Evolutionary conservation across 148 eudicot genomes (phyloP).

Genomic region (Tetragonia tetragonoides): DNA sequence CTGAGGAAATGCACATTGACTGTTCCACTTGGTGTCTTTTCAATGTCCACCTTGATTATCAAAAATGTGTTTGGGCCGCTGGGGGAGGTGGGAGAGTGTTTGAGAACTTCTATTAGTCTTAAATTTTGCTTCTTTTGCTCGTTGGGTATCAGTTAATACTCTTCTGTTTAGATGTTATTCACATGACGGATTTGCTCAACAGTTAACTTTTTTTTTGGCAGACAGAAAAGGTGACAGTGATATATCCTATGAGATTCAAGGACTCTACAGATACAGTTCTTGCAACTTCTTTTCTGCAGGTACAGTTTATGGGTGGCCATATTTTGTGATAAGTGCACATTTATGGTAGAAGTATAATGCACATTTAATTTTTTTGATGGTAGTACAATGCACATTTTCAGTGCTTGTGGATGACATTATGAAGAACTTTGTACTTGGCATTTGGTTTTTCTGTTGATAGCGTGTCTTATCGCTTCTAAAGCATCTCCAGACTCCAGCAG

Average conservation of each 20-base stretch:
- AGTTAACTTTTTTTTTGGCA: slow-evolving; percentile 34
- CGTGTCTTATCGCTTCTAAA: background rate
- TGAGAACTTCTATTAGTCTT: background rate
- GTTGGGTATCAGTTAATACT: background rate
- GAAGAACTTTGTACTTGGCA: background rate
- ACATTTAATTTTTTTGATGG: background rate
- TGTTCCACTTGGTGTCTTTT: background rate
- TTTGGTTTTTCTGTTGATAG: background rate
- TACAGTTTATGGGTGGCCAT: slow-evolving; percentile 23
- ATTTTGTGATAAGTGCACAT: background rate
- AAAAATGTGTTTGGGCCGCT: background rate
- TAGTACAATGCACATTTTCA: background rate
- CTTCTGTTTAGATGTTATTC: background rate
- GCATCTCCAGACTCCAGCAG: too few species aligned
- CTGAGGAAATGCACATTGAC: background rate
- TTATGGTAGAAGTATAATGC: background rate
- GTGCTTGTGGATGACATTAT: background rate
- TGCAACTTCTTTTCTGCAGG: slow-evolving; percentile 95
- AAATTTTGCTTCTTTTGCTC: background rate
- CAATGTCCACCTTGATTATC: background rate
- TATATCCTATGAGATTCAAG: slow-evolving; percentile 94
- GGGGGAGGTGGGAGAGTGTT: background rate
- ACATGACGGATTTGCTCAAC: background rate
- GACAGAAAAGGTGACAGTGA: slow-evolving; percentile 75
- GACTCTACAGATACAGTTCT: slow-evolving; percentile 77